Percentiles rank a stretch among this genome's conserved stretches.
Conservation (phyloP, 768 basidiomycete genomes). For the Russula earlei region DNA sequence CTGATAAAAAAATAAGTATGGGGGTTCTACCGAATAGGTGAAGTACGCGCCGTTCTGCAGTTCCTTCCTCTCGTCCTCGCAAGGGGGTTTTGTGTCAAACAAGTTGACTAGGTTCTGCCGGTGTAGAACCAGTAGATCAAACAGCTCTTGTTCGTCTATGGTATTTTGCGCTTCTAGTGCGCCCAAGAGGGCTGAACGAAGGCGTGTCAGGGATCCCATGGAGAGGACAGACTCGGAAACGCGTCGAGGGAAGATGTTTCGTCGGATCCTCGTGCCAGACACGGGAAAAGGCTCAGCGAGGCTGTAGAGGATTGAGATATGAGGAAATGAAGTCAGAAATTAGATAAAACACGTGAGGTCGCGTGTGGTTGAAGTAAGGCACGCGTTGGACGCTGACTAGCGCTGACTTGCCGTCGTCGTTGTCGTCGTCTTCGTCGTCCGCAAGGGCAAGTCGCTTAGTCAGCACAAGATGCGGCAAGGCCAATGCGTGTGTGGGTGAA, state of each 20-base stretch:
- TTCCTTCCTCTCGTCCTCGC: constrained; percentile 56
- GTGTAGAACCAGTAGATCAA: constrained; percentile 63
- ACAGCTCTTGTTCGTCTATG: constrained; percentile 62
- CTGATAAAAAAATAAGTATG: constrained; percentile 31
- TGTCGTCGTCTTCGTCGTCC: too few relatives aligned
- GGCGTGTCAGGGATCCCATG: constrained; percentile 54
- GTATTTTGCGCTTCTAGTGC: constrained; percentile 37
- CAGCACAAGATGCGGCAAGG: too few relatives aligned
- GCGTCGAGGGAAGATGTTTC: background rate
- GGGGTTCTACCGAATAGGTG: background rate
- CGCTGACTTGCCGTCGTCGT: too few relatives aligned
- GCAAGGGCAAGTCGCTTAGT: too few relatives aligned
- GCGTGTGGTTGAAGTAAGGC: too few relatives aligned
- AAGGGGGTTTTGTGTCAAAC: constrained; percentile 56
- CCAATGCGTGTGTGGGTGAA: too few relatives aligned
- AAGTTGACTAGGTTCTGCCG: constrained; percentile 53
- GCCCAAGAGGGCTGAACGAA: constrained; percentile 44
- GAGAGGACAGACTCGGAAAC: background rate
- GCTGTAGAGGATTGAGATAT: too few relatives aligned
- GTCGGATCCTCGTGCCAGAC: background rate
- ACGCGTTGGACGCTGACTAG: too few relatives aligned
- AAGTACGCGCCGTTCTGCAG: constrained; percentile 49
- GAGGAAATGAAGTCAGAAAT: too few relatives aligned
- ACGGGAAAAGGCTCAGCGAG: background rate
- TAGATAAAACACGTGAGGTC: too few relatives aligned